Evolutionary conservation across 106 monocot genomes (phyloP), one percentile per base, ranked within the genome.

Genomic region (Acorus calamus): DNA sequence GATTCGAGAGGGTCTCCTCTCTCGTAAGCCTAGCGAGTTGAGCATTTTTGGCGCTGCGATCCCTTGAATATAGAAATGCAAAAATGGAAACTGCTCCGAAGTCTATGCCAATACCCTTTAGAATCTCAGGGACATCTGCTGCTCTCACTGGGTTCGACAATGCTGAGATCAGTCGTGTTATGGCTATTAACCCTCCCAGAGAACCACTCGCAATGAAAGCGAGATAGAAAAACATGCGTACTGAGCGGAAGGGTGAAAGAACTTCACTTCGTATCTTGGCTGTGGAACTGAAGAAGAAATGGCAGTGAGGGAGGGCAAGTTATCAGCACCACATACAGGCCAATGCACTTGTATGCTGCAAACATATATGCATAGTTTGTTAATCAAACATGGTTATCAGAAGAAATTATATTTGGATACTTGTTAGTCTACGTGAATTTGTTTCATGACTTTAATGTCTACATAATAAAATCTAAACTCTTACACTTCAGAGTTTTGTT

Each of bases 201-300:
- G 66, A 11, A 49, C 68, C 91, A 69, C 96, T 96, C 50, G 91
- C 96, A 7, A 85, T 87, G 72, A 96, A 96, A 56, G 90, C 87
- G 46, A 91, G 66, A 68, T 96, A 96, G 71, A 96, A 96, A 79
- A 91, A 96, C 96, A 96, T 96, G 51, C 96, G 77, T 5, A 96
- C 79, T 1, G 91, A 64, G n/a, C 91, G 91, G 43, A 96, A 96
- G 56, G 96, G 96, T 56, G 91, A 80, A 6, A 91, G 78, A 41
- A 96, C 96, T 73, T 96, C 91, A 61, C 91, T 96, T 74, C 94
- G 69, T 75, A 90, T 87, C 78, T 75, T 87, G 50, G 94, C 87
- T 59, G 80, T 66, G 65, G 83, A 96, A 73, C 96, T 96, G 83
- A 61, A 76, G 49, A 73, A 71, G 9, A 78, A 76, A 62, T 52